Base-by-base conservation (phyloP, 805 yeast genomes). In the Hanseniaspora singularis region DNA sequence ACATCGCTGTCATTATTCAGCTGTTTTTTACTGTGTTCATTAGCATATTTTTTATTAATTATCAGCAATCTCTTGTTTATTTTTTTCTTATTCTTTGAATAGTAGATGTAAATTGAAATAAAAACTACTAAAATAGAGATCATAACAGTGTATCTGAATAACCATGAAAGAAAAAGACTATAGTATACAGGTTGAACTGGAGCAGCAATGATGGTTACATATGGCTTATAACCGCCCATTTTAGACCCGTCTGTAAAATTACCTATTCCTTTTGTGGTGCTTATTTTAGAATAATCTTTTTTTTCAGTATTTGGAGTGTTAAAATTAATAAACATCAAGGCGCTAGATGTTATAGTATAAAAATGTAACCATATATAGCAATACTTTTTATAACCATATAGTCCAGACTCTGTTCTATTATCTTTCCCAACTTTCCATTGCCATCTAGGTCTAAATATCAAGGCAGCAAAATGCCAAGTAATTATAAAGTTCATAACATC, bases 401-500 rank as follows among this genome's bases (percentile, higher is more conserved):
- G 66, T 0, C 95, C 95, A 41, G 89, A 92, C 61, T 82, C 89
- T 12, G 71, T 59, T 46, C 61, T 65, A 14, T 63, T 62, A 20
- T 63, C 59, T 48, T 64, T 58, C 12, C 55, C 55, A 50, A 58
- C 59, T 40, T 62, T 61, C 54, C 72, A 68, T 49, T 66, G 70
- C 50, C 70, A 67, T 24, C 66, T 68, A 0, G 89, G 85, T 50
- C 68, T 66, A 60, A 84, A 82, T 3, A 87, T 80, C 22, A 85
- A 64, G 37, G 86, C 57, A 20, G 77, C 84, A 9, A 89, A 81
- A 61, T 87, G 95, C 15, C 85, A 63, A 1, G 95, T 95, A 6
- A 32, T 11, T 12, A 32, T 28, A 63, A 87, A 81, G 30, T 80
- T 71, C 30, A 85, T 64, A 44, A 85, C 86, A 63, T 87, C 96